These are phyloP conservation scores for Periconia macrospinosa DNA, from an alignment of 2,329 filamentous ascomycete species.

Conservation along the genomic window DNA sequence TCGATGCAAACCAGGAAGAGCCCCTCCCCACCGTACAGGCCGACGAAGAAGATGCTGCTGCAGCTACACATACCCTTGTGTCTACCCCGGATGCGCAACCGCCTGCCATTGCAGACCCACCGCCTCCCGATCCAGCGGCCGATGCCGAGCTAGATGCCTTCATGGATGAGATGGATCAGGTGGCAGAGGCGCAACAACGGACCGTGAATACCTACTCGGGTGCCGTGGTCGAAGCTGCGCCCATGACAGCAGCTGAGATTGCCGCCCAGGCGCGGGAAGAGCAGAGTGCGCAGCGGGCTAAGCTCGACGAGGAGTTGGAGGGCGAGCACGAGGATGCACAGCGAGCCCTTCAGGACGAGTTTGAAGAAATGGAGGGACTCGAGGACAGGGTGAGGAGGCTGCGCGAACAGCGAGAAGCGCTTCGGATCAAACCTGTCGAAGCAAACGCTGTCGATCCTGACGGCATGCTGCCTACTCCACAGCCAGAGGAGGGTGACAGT, in stretches of 20 bases:
- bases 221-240: constrained; percentile 50
- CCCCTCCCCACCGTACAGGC: background rate
- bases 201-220: constrained; percentile 67
- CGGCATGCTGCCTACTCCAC: constrained; percentile 7
- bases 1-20: constrained; percentile 27
- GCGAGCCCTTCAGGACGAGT: constrained; percentile 50
- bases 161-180: constrained; percentile 63
- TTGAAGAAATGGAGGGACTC: constrained; percentile 54
- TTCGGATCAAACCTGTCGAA: constrained; percentile 32
- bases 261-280: constrained; percentile 51
- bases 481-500: constrained; percentile 16
- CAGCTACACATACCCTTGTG: too few relatives aligned
- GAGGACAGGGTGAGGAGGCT: constrained; percentile 50
- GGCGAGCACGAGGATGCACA: constrained; percentile 53
- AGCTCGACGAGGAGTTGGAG: constrained; percentile 49
- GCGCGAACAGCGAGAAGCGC: constrained; percentile 49
- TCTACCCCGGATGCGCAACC: constrained; percentile 1
- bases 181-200: constrained; percentile 81
- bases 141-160: constrained; percentile 60
- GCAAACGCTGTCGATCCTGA: constrained; percentile 11
- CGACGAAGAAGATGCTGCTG: background rate
- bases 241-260: constrained; percentile 50
- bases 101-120: constrained; percentile 10
- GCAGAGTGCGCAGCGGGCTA: constrained; percentile 46
- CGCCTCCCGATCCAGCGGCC: constrained; percentile 20